Conservation (phyloP, 2,329 filamentous ascomycete genomes). For the Rugonectria rugulosa region DNA sequence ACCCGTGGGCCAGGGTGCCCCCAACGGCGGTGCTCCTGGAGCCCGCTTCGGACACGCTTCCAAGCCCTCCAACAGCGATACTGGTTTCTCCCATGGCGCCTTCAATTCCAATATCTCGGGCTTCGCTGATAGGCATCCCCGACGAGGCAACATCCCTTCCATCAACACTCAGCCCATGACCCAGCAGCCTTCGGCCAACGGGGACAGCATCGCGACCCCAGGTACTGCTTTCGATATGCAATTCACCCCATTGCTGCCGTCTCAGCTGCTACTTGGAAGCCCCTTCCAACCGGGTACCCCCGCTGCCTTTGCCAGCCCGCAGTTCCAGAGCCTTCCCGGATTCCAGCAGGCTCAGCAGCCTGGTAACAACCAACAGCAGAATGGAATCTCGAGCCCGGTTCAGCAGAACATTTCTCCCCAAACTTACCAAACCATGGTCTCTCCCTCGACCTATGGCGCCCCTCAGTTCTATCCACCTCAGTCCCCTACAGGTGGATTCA, state of each 20-base stretch:
- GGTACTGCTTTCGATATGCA: slow-evolving; percentile 97
- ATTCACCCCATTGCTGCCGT: slow-evolving; percentile 94
- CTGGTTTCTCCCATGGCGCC: slow-evolving; percentile 90
- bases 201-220: slow-evolving; percentile 81
- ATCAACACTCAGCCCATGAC: slow-evolving; percentile 84
- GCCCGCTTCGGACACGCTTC: slow-evolving; percentile 76
- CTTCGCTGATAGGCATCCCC: slow-evolving; percentile 86
- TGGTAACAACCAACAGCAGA: slow-evolving; percentile 62
- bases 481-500: slow-evolving; percentile 83
- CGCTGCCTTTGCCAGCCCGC: slow-evolving; percentile 85
- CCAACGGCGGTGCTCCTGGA: slow-evolving; percentile 55
- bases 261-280: slow-evolving; percentile 91
- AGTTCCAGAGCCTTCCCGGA: slow-evolving; percentile 84
- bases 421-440: slow-evolving; percentile 84
- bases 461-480: slow-evolving; percentile 88
- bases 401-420: slow-evolving; percentile 82
- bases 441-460: slow-evolving; percentile 82
- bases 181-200: slow-evolving; percentile 56
- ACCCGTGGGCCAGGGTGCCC: slow-evolving; percentile 55
- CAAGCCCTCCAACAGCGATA: slow-evolving; percentile 84
- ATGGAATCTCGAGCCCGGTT: slow-evolving; percentile 75
- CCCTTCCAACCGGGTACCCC: slow-evolving; percentile 97
- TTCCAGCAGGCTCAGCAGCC: slow-evolving; percentile 71
- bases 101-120: slow-evolving; percentile 87
- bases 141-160: slow-evolving; percentile 84